Evolutionary conservation across 805 yeast genomes (phyloP), one percentile per base, ranked within the genome.

Genomic region (Candida quercuum): DNA sequence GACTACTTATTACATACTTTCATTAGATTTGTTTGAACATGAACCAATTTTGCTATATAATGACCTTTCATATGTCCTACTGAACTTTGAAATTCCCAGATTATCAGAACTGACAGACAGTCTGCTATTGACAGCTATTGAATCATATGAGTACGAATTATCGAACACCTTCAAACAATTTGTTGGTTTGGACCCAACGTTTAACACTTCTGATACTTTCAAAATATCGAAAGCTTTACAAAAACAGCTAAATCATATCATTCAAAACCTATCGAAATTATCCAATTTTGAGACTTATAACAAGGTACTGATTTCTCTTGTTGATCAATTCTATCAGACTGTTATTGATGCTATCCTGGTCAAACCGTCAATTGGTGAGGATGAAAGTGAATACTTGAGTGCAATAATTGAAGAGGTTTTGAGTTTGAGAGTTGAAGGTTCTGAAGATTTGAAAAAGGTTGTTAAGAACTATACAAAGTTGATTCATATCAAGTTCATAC

Each of bases 91-190:
- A 3, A 33, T 46, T 10, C 42, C 43, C 2, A 32, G 48, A 67
- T 45, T 73, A 66, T 37, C 61, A 56, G 76, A 75, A 64, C 49
- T 71, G 66, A 24, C 69, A 69, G 48, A 52, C 8, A 19, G 38
- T 3, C 33, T 47, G 16, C 28, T 54, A 8, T 23, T 42, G 17
- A 30, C 35, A 9, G 35, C 39, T 14, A 41, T 50, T 13, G 32
- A 33, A 14, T 6, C 18, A 4, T 40, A 40, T 22, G 51, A 52
- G 22, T 6, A 14, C 1, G 30, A 29, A 5, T 43, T 54, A 33
- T 23, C 12, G 15, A 28, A 6, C 10, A 13, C 4, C 47, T 28
- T 22, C 6, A 24, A 3, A 19, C 23, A 37, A n/a, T 32, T 54
- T 33, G 32, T 41, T n/a, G 46, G 42, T 2, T 23, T 54, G 12